Base-by-base conservation (phyloP, 1,284 basidiomycete species). In the Cryptococcus jaspeensis region DNA sequence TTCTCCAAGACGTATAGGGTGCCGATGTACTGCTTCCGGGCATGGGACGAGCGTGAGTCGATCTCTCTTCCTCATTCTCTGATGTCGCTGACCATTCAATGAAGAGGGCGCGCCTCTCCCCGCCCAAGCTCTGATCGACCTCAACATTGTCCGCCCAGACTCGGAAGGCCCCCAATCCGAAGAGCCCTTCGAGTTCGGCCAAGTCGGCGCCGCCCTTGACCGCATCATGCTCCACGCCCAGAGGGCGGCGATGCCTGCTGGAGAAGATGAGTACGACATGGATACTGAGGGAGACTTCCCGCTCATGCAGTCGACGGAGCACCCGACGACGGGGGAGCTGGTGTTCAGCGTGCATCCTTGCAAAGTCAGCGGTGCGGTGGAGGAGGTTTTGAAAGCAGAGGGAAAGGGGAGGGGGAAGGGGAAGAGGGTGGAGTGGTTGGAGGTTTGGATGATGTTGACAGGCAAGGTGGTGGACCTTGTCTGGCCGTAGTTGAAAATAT, bases 371-470 rank as follows among this genome's bases (percentile, higher is more conserved):
- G 52, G 52, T 8, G 69, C 68, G 0, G 70, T 73, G 0, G 50
- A 56, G 1, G 68, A 67, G 58, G 51, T 73, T 4, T 37, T 70
- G 18, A 11, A n/a, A 12, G 28, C 50, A 11, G 40, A 53, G 38
- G 47, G 48, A 18, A 45, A 3, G 23, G 36, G 25, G 23, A 39
- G 42, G 22, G 23, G 37, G 47, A 47, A 32, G 20, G 37, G 28
- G 20, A 39, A 44, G 41, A 44, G 12, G 16, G 36, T 66, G 50
- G 50, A 42, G 35, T 73, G 71, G 71, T 62, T 73, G 55, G 70
- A 73, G 58, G 60, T 60, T 25, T 73, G 70, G 68, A 55, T 72
- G 50, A 69, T 70, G 71, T 58, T 73, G 43, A 65, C 60, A 23
- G 59, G 59, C 44, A 54, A 55, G 15, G 54, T 71, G 0, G 64